Percentiles rank a stretch among this genome's conserved stretches.
Conservation (phyloP, 2,329 filamentous ascomycete species). For the Monosporascus sp. region DNA sequence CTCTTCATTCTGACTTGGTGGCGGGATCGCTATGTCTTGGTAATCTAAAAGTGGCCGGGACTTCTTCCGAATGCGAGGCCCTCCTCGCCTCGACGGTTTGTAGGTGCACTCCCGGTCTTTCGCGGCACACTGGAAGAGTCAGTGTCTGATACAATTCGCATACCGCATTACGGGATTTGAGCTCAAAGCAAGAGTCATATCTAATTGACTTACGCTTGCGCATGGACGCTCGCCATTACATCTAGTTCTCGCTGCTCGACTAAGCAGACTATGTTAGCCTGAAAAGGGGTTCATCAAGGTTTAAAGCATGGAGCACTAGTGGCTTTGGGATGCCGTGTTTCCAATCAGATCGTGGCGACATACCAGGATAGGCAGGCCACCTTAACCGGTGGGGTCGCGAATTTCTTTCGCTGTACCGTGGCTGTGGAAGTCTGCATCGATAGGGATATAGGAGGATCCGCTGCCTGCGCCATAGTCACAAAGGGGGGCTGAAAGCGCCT, state of each 20-base stretch:
- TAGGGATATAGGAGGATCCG: neutral
- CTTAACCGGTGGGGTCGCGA: slow-evolving; percentile 44
- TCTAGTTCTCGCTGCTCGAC: slow-evolving; percentile 39
- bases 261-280: slow-evolving; percentile 14
- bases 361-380: slow-evolving; percentile 47
- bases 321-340: neutral
- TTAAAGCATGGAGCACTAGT: too few species aligned
- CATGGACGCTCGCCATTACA: slow-evolving; percentile 41
- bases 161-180: neutral
- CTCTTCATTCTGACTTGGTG: slow-evolving; percentile 24
- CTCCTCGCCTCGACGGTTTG: slow-evolving; percentile 37
- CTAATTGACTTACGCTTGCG: slow-evolving; percentile 31
- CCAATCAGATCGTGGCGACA: slow-evolving; percentile 15
- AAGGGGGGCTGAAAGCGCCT: neutral
- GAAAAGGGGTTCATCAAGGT: neutral
- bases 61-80: slow-evolving; percentile 38
- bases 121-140: slow-evolving; percentile 30
- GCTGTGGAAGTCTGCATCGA: neutral
- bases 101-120: slow-evolving; percentile 38
- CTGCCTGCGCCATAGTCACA: neutral
- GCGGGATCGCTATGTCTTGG: slow-evolving; percentile 21
- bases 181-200: neutral
- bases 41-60: slow-evolving; percentile 21
- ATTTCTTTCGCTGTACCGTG: slow-evolving; percentile 30
- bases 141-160: neutral